A percentile compares a stretch with the other conserved stretches of the same genome.
phyloP scores from a whole-genome alignment of 163 green algal species.

The Scenedesmus sp. region DNA sequence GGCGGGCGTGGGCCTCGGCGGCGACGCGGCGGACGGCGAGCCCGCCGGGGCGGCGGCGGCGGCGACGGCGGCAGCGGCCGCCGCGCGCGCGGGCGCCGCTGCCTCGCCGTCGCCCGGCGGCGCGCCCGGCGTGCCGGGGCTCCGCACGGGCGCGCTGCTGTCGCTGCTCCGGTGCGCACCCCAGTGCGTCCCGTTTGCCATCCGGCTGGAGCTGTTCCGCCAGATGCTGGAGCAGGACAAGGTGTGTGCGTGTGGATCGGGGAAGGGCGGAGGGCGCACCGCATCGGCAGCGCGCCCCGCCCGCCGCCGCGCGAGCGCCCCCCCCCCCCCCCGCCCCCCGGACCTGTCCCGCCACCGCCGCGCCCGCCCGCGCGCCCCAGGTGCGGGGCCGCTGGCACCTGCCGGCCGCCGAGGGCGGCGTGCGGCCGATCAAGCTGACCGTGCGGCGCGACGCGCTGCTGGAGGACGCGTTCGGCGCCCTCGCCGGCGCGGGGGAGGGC shows the following conservation, averaged over 20 bases:
- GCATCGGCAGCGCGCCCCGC: too few species aligned
- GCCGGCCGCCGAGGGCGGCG: slow-evolving; percentile 37
- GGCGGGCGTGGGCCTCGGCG: slow-evolving; percentile 2
- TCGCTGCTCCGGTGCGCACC: slow-evolving; percentile 68
- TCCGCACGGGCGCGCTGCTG: slow-evolving; percentile 46
- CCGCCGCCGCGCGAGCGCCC: too few species aligned
- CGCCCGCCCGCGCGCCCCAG: too few species aligned
- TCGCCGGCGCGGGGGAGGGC: slow-evolving; percentile 50
- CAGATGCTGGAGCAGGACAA: slow-evolving; percentile 55
- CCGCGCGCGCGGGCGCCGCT: neutral
- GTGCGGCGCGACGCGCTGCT: slow-evolving; percentile 68
- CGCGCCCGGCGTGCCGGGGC: neutral
- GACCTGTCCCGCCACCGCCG: too few species aligned
- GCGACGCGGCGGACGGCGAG: neutral
- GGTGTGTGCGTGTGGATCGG: neutral
- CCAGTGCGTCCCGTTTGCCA: slow-evolving; percentile 74
- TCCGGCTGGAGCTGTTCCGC: slow-evolving; percentile 70
- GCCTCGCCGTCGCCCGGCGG: neutral
- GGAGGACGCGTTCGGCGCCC: slow-evolving; percentile 65
- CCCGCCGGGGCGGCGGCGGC: neutral
- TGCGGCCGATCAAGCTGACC: slow-evolving; percentile 59
- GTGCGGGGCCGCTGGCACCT: slow-evolving; percentile 48
- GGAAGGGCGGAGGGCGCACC: too few species aligned
- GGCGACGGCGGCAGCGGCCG: neutral
- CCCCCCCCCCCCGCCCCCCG: too few species aligned